Percentiles rank a stretch among this genome's conserved stretches.
phyloP scores from a whole-genome alignment of 805 yeast species.

The Yarrowia divulgata region DNA sequence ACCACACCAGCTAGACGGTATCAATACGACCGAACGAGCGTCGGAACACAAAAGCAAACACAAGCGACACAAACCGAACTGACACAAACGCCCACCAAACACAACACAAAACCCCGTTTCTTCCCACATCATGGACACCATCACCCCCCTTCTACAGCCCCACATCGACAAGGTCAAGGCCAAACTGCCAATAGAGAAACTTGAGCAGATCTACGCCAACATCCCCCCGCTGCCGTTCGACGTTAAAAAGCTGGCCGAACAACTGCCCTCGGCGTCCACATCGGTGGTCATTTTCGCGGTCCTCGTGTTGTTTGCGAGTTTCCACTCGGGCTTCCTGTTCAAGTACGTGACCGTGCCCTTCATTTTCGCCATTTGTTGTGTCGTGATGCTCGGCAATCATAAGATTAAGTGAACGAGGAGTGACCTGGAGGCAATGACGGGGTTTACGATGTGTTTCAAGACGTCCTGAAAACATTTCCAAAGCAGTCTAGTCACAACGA shows the following conservation, averaged over 20 bases:
- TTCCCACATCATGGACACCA: constrained; percentile 2
- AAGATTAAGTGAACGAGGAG: neutral
- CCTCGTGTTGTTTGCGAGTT: constrained; percentile 15
- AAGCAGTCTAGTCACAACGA: too few species aligned
- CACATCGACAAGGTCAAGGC: constrained; percentile 38
- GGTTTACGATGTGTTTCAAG: too few species aligned
- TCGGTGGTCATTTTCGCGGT: constrained; percentile 29
- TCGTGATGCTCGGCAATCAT: constrained; percentile 36
- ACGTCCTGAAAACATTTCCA: too few species aligned
- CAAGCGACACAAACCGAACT: too few species aligned
- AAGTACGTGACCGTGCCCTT: constrained; percentile 37
- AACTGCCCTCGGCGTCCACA: constrained; percentile 27
- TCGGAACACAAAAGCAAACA: too few species aligned
- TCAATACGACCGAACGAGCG: too few species aligned
- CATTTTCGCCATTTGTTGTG: constrained; percentile 24
- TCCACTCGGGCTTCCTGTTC: constrained; percentile 35
- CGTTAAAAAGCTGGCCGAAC: constrained; percentile 10
- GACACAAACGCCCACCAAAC: too few species aligned
- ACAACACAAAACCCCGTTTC: too few species aligned
- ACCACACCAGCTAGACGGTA: neutral
- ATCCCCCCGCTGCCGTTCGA: constrained; percentile 38
- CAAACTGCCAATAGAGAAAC: constrained; percentile 30
- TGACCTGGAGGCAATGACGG: too few species aligned
- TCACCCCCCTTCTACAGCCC: constrained; percentile 30
- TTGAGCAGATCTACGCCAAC: constrained; percentile 34